Percentiles rank a stretch among this genome's conserved stretches.
These are phyloP conservation scores for Colletotrichum liriopes DNA, from an alignment of 2,329 filamentous ascomycete species.

Conservation along the genomic window DNA sequence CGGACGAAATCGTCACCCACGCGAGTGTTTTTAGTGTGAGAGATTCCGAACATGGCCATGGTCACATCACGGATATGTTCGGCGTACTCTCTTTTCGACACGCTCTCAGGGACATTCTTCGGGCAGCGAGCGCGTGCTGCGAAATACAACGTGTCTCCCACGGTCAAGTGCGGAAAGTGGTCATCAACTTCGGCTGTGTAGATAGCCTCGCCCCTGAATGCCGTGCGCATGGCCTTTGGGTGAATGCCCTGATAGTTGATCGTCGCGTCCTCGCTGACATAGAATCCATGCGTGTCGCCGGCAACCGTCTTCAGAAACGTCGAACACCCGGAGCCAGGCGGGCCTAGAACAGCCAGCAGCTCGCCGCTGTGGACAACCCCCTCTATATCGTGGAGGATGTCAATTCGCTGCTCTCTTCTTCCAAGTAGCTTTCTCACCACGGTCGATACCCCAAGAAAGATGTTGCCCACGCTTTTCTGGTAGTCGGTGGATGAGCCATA, in stretches of 20 bases:
- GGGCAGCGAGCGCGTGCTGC: slow-evolving; percentile 71
- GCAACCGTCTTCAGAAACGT: slow-evolving; percentile 78
- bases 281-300: slow-evolving; percentile 75
- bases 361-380: slow-evolving; percentile 69
- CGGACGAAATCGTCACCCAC: slow-evolving; percentile 70
- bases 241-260: slow-evolving; percentile 42
- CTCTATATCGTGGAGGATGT: slow-evolving; percentile 68
- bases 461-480: slow-evolving; percentile 60
- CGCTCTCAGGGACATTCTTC: slow-evolving; percentile 62
- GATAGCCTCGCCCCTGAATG: slow-evolving; percentile 72
- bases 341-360: slow-evolving; percentile 71
- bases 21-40: slow-evolving; percentile 67
- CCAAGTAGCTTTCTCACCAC: slow-evolving; percentile 49
- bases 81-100: slow-evolving; percentile 58
- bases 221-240: slow-evolving; percentile 37
- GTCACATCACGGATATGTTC: slow-evolving; percentile 67
- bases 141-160: slow-evolving; percentile 74
- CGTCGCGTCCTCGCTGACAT: slow-evolving; percentile 43
- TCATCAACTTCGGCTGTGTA: slow-evolving; percentile 78
- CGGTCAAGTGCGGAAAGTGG: slow-evolving; percentile 72
- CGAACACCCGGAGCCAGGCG: slow-evolving; percentile 72
- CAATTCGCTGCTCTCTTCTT: slow-evolving; percentile 51
- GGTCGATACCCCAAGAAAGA: slow-evolving; percentile 48
- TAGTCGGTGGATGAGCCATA: slow-evolving; percentile 59
- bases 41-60: slow-evolving; percentile 70